Percentiles rank a stretch among this genome's conserved stretches.
Conservation (phyloP, 805 yeast genomes). For the Tetrapisispora taiwanensis region DNA sequence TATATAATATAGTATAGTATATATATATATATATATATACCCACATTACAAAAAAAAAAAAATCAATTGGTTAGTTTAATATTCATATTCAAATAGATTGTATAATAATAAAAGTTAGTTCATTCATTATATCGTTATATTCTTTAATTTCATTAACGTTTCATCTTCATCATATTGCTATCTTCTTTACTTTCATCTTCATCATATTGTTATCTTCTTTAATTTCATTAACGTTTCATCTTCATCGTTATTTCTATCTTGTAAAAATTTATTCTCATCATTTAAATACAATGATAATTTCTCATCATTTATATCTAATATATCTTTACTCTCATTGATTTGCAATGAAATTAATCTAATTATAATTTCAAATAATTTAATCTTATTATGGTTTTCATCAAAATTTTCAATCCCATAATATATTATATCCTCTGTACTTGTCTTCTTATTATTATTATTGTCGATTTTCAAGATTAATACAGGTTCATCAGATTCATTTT, state of each 20-base stretch:
- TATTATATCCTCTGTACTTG: constrained; percentile 25
- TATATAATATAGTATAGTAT: neutral
- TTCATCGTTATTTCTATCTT: constrained; percentile 7
- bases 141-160: constrained; percentile 4
- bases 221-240: constrained; percentile 7
- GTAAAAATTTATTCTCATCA: constrained; percentile 37
- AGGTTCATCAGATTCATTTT: constrained; percentile 46
- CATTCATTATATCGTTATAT: constrained; percentile 4
- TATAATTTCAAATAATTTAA: constrained; percentile 50
- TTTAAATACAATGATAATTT: constrained; percentile 48
- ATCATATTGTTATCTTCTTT: constrained; percentile 31
- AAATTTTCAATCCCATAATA: constrained; percentile 47
- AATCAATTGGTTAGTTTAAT: neutral
- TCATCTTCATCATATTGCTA: constrained; percentile 8
- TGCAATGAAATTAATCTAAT: constrained; percentile 52
- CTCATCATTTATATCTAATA: constrained; percentile 55
- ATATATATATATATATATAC: no score
- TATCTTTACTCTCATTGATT: constrained; percentile 43
- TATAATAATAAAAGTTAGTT: no score
- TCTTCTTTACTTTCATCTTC: constrained; percentile 31
- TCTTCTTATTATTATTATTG: constrained; percentile 14
- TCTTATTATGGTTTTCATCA: constrained; percentile 22
- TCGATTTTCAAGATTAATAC: constrained; percentile 52
- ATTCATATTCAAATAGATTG: neutral
- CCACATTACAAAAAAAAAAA: no score